Percentiles rank a stretch among this genome's conserved stretches.
Conservation (phyloP, 768 basidiomycete genomes). For the Naganishia antarctica region DNA sequence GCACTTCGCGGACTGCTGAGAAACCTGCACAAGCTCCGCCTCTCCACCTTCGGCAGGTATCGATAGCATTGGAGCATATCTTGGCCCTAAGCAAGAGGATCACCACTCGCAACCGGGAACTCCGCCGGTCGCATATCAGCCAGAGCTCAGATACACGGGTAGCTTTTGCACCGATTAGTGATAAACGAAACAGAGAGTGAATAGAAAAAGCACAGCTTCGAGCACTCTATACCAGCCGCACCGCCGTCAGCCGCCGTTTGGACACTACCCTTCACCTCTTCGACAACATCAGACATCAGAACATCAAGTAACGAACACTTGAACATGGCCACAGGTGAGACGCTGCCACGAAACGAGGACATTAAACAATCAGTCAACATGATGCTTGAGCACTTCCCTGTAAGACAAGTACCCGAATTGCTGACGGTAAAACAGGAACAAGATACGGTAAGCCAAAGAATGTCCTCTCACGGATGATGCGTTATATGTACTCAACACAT, state of each 20-base stretch:
- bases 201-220: too few species aligned
- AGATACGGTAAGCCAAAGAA: slow-evolving; percentile 5
- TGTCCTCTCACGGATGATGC: neutral
- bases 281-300: too few species aligned
- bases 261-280: too few species aligned
- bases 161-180: too few species aligned
- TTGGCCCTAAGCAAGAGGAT: too few species aligned
- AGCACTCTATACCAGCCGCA: too few species aligned
- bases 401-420: neutral
- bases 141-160: neutral
- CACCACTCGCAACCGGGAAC: too few species aligned
- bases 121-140: neutral
- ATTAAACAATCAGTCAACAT: neutral
- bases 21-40: neutral
- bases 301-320: too few species aligned
- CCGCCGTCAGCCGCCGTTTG: too few species aligned
- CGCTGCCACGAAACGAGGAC: neutral
- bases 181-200: too few species aligned
- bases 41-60: neutral
- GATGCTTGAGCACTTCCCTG: slow-evolving; percentile 1
- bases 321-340: neutral
- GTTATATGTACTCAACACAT: neutral
- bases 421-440: neutral
- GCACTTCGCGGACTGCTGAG: neutral
- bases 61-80: neutral